A percentile compares a stretch with the other conserved stretches of the same genome.
phyloP scores from a whole-genome alignment of 1,284 basidiomycete species.

The Calocybe gambosa region DNA sequence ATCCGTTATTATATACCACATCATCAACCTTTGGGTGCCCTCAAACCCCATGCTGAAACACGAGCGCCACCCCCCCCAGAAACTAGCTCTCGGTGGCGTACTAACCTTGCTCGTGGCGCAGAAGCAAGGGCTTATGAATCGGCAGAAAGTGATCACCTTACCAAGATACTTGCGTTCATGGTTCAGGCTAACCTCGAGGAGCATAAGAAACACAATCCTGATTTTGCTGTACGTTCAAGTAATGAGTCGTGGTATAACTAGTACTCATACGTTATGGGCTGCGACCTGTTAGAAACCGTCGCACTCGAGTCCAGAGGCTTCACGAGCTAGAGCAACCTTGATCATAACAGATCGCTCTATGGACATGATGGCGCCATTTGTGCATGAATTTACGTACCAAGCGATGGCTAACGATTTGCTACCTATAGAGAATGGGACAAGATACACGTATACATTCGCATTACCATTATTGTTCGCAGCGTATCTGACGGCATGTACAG shows the following conservation, averaged over 20 bases:
- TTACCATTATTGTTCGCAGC: not conserved
- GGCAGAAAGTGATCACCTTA: conserved; percentile 65
- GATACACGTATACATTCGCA: conserved; percentile 59
- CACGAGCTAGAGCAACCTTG: conserved; percentile 74
- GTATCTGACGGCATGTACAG: conserved; percentile 30
- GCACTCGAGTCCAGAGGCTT: conserved; percentile 38
- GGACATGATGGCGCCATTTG: conserved; percentile 85
- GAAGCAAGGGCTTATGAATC: conserved; percentile 60
- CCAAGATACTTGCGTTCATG: conserved; percentile 76
- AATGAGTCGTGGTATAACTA: not conserved
- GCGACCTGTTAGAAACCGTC: conserved; percentile 44
- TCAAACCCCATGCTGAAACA: conserved; percentile 59
- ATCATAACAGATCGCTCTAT: conserved; percentile 95
- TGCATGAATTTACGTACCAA: conserved; percentile 99
- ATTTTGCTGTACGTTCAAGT: conserved; percentile 64
- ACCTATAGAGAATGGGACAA: conserved; percentile 79
- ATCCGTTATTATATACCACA: conserved; percentile 89
- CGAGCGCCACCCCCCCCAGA: conserved; percentile 60
- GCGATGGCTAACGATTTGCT: conserved; percentile 97
- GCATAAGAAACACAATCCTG: conserved; percentile 77
- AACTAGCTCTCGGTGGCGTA: conserved; percentile 60
- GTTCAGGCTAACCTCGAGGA: conserved; percentile 82
- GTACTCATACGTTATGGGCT: not conserved
- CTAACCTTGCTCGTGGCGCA: conserved; percentile 63
- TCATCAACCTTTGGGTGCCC: conserved; percentile 82